phyloP scores from a whole-genome alignment of 2,329 filamentous ascomycete genomes.

The Cordyceps cateniannulata region DNA sequence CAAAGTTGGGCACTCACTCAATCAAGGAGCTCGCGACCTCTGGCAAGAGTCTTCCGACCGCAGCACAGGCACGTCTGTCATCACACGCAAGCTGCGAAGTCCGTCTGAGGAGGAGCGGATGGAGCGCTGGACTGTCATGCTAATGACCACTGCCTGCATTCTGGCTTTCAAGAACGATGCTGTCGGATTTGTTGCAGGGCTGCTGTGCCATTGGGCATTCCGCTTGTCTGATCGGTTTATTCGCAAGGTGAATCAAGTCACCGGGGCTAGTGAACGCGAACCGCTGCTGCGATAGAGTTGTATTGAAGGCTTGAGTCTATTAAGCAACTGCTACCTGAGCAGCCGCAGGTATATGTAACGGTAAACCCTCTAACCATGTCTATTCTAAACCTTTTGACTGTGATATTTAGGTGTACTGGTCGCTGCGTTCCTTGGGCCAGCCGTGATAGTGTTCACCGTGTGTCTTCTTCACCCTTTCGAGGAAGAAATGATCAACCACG shows the following conservation, averaged over 20 bases:
- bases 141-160: conserved; percentile 75
- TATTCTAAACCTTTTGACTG: background rate
- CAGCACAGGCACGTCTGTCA: conserved; percentile 21
- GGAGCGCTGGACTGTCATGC: conserved; percentile 82
- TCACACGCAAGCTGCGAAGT: conserved; percentile 40
- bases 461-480: conserved; percentile 24
- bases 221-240: conserved; percentile 36
- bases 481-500: conserved; percentile 25
- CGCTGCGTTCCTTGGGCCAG: conserved; percentile 13
- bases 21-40: conserved; percentile 59
- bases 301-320: background rate
- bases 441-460: conserved; percentile 21
- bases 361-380: background rate
- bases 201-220: conserved; percentile 71
- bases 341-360: background rate
- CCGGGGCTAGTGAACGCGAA: conserved; percentile 22
- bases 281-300: conserved; percentile 24
- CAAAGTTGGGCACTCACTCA: conserved; percentile 76
- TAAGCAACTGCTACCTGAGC: background rate
- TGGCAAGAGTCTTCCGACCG: conserved; percentile 47
- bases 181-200: conserved; percentile 75
- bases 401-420: conserved; percentile 5
- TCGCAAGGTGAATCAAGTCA: conserved; percentile 26
- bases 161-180: conserved; percentile 87
- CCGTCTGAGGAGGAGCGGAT: conserved; percentile 62